Percentiles rank a stretch among this genome's conserved stretches.
Conservation (phyloP, 164 flowering plant species). For the Magnolia changhungtana region DNA sequence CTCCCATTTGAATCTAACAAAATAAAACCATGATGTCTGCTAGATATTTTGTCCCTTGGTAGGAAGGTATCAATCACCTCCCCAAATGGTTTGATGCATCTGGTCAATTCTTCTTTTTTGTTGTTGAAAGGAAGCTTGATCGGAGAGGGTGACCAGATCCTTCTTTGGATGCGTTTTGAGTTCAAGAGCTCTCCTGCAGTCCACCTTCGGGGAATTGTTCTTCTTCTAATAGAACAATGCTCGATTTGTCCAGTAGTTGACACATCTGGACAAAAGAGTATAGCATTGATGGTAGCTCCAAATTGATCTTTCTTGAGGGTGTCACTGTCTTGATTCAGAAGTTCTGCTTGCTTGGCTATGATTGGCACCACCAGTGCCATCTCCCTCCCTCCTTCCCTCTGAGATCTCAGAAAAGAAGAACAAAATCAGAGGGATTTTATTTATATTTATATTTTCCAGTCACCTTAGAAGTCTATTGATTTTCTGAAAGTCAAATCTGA, state of each 20-base stretch:
- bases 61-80: too few species aligned
- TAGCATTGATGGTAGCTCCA: slow-evolving; percentile 91
- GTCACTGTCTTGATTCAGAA: slow-evolving; percentile 55
- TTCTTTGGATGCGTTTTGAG: slow-evolving; percentile 15
- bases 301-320: slow-evolving; percentile 50
- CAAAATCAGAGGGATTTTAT: too few species aligned
- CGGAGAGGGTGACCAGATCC: slow-evolving; percentile 23
- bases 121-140: too few species aligned
- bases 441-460: too few species aligned
- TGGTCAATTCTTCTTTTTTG: too few species aligned
- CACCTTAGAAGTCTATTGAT: too few species aligned
- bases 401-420: too few species aligned
- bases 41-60: too few species aligned
- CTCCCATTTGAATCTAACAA: too few species aligned
- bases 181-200: slow-evolving; percentile 68
- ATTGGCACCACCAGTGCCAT: slow-evolving; percentile 23
- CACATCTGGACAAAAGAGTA: slow-evolving; percentile 81
- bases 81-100: too few species aligned
- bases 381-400: neutral
- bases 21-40: too few species aligned
- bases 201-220: slow-evolving; percentile 65
- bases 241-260: slow-evolving; percentile 88
- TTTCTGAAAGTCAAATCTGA: too few species aligned
- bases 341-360: slow-evolving; percentile 60
- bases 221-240: slow-evolving; percentile 79